Evolutionary conservation across 2,329 filamentous ascomycete species (phyloP), one percentile per base, ranked within the genome.

Genomic region (Hymenoscyphus infarciens): DNA sequence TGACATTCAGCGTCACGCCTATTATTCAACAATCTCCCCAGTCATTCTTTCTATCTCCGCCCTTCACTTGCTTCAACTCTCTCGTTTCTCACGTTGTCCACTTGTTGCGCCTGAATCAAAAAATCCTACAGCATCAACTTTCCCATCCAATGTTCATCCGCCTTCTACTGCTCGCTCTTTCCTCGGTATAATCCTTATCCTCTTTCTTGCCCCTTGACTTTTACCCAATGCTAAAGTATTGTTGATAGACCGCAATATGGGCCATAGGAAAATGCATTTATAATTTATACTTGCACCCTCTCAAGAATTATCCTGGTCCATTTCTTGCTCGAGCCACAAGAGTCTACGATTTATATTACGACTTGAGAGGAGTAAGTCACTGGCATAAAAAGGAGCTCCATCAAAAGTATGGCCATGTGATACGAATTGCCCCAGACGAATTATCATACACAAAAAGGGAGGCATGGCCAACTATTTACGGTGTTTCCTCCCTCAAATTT

Each of bases 391-490:
- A 27, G 25, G n/a, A 49, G 10, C 38, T 42, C 2, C 56, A 58
- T n/a, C 7, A n/a, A 22, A 42, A 49, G 22, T 58, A 58, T 33
- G 62, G 62, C 3, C 15, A 49, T 29, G 56, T 61, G 33, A 49
- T 64, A 3, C 59, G 62, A 13, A 59, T 73, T 10, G 63, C 63
- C 2, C 72, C 71, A 6, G 68, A 74, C n/a, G 68, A 74, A 59
- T 65, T 75, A 1, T 66, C 66, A 25, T 74, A 74, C 63, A 67
- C 64, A 38, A 57, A 67, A n/a, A 52, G 66, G 2, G 60, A 67
- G 19, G 69, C 72, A n/a, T 74, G 67, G 69, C 61, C 66, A 15
- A 70, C 74, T 16, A 66, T 66, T n/a, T 64, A 66, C 27, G 53
- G 56, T 27, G 39, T n/a, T 6, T 5, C 1, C 7, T 13, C 15